These are phyloP conservation scores for Penicillium psychrosexuale DNA, from an alignment of 2,329 filamentous ascomycete species.

Conservation along the genomic window DNA sequence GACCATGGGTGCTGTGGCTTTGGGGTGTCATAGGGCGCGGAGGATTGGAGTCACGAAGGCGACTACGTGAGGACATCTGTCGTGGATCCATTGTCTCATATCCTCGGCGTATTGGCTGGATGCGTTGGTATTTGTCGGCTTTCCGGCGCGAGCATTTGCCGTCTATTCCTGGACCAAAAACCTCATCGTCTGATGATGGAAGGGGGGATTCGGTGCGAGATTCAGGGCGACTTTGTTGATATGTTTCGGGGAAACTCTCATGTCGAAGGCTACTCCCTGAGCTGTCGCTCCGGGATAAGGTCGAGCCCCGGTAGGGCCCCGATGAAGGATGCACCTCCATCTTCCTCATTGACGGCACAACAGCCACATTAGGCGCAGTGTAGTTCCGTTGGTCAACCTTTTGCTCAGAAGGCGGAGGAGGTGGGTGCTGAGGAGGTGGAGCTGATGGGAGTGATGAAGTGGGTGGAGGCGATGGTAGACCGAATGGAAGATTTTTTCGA, in stretches of 20 bases:
- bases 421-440: constrained; percentile 20
- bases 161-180: constrained; percentile 20
- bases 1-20: constrained; percentile 16
- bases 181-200: constrained; percentile 43
- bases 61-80: constrained; percentile 1
- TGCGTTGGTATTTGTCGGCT: constrained; percentile 14
- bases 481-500: constrained; percentile 21
- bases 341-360: constrained; percentile 2
- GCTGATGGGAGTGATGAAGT: constrained; percentile 24
- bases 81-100: constrained; percentile 14
- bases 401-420: constrained; percentile 11
- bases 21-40: constrained; percentile 25
- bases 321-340: constrained; percentile 12
- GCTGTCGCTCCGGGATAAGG: constrained; percentile 24
- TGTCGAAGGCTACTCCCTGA: constrained; percentile 24
- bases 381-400: constrained; percentile 16
- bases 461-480: constrained; percentile 28
- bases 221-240: constrained; percentile 22
- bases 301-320: constrained; percentile 12
- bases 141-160: constrained; percentile 9
- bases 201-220: constrained; percentile 35
- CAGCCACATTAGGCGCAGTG: constrained; percentile 12
- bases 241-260: constrained; percentile 18
- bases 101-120: constrained; percentile 9
- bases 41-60: constrained; percentile 11